Evolutionary conservation across 768 basidiomycete species (phyloP).

Genomic region (Hortiboletus campestris): DNA sequence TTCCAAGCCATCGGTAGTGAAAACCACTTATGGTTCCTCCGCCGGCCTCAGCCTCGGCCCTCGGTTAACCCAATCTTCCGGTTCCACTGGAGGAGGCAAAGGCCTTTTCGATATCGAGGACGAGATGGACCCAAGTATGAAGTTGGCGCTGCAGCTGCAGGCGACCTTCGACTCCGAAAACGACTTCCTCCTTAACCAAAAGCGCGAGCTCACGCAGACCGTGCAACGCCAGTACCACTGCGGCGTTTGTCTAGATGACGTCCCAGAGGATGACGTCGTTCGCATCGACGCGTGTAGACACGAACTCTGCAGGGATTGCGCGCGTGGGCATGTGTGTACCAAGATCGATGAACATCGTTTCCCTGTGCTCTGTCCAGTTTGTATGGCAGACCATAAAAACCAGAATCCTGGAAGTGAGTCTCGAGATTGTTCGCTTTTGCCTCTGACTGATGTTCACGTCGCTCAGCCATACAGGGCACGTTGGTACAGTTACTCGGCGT

Average conservation of each 20-base stretch:
- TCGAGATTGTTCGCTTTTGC: not conserved
- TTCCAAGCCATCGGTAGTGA: not conserved
- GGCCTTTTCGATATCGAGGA: not conserved
- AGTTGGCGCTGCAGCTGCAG: conserved; percentile 35
- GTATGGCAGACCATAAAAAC: conserved; percentile 37
- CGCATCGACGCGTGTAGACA: conserved; percentile 47
- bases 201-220: conserved; percentile 24
- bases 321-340: conserved; percentile 40
- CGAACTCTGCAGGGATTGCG: conserved; percentile 52
- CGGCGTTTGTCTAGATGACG: conserved; percentile 53
- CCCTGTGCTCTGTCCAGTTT: conserved; percentile 61
- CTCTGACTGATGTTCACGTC: not conserved
- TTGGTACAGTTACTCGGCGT: conserved; percentile 45
- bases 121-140: conserved; percentile 10
- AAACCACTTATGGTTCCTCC: not conserved
- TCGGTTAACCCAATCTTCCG: not conserved
- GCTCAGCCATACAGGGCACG: conserved; percentile 37
- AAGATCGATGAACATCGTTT: conserved; percentile 54
- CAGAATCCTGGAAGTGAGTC: conserved; percentile 32
- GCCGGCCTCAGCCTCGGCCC: not conserved
- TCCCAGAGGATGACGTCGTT: conserved; percentile 43
- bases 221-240: conserved; percentile 48
- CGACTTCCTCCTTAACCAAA: conserved; percentile 32
- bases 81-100: not conserved
- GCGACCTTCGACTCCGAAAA: conserved; percentile 43